Conservation (phyloP, 2,329 filamentous ascomycete genomes). For the Grosmannia clavigera region DNA sequence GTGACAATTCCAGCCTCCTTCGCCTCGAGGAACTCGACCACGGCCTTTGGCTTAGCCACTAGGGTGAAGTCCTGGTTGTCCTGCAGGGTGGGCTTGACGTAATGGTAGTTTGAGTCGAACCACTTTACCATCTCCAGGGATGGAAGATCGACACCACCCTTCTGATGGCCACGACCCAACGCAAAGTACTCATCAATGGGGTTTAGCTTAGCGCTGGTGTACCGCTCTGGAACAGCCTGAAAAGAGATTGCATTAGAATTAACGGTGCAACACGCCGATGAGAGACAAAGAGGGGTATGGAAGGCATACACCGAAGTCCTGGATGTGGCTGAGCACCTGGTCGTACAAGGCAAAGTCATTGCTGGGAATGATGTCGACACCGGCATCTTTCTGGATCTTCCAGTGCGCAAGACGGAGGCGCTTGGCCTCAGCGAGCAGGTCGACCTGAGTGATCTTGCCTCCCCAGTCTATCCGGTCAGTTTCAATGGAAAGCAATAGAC, state of each 20-base stretch:
- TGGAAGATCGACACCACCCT: conserved; percentile 84
- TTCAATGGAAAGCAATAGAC: neutral
- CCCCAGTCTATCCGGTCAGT: conserved; percentile 49
- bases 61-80: conserved; percentile 96
- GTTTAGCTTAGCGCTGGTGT: conserved; percentile 80
- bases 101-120: conserved; percentile 99
- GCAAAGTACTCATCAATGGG: conserved; percentile 96
- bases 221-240: conserved; percentile 82
- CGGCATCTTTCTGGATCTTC: conserved; percentile 98
- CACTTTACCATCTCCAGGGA: conserved; percentile 99
- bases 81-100: conserved; percentile 97
- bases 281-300: neutral
- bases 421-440: conserved; percentile 91
- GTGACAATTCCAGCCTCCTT: conserved; percentile 92
- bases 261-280: neutral
- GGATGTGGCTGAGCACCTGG: conserved; percentile 94
- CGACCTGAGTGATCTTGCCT: conserved; percentile 83
- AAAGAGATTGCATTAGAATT: neutral
- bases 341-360: conserved; percentile 99
- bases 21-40: conserved; percentile 88
- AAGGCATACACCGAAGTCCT: conserved; percentile 78
- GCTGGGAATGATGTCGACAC: conserved; percentile 94
- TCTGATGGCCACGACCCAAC: conserved; percentile 98
- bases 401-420: conserved; percentile 92
- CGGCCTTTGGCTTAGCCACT: conserved; percentile 76